Base-by-base conservation (phyloP, 768 basidiomycete genomes). In the Mycena crocata region DNA sequence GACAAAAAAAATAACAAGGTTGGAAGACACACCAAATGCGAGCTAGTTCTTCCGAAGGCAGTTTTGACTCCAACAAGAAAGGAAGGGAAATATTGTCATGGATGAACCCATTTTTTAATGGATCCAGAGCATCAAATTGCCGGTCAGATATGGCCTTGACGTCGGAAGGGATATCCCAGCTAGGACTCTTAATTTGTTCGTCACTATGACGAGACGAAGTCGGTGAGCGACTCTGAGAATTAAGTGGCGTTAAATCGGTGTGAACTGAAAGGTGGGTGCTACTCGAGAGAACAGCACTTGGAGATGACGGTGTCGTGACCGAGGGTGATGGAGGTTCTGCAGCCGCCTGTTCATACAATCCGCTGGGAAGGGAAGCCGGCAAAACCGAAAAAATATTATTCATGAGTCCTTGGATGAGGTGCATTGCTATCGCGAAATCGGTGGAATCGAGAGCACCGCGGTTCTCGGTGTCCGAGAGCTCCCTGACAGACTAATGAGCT, bases 341-440 rank as follows among this genome's bases (percentile, higher is more conserved):
- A 1, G 64, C 77, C n/a, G 82, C 86, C 55, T 81, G 77, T 31
- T 85, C 83, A 70, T 87, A 88, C 9, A 86, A 49, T n/a, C 76
- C 80, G 7, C 74, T 73, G 23, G 87, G 86, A 3, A 89, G 74
- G 12, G 73, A 75, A 21, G 74, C 57, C 4, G 86, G 86, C 2
- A 86, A 71, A 3, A 71, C 62, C 10, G 79, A 67, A 26, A 82
- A 72, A 8, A 75, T 72, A 13, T 81, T 81, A 30, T 81, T 79
- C 86, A 87, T 87, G 59, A 80, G 75, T n/a, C 77, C 80, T 68
- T 88, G 87, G 42, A 89, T 85, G 66, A 88, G 83, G 70, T 85
- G 85, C 84, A 87, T 85, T n/a, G 84, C 87, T 66, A 90, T 79
- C 42, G 84, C 83, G 72, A 90, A 90, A 67, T 88, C 86, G 26